Percentiles rank a stretch among this genome's conserved stretches.
Evolutionary conservation across 177 flowering plant species (phyloP).

Genomic region (Tripterygium wilfordii): DNA sequence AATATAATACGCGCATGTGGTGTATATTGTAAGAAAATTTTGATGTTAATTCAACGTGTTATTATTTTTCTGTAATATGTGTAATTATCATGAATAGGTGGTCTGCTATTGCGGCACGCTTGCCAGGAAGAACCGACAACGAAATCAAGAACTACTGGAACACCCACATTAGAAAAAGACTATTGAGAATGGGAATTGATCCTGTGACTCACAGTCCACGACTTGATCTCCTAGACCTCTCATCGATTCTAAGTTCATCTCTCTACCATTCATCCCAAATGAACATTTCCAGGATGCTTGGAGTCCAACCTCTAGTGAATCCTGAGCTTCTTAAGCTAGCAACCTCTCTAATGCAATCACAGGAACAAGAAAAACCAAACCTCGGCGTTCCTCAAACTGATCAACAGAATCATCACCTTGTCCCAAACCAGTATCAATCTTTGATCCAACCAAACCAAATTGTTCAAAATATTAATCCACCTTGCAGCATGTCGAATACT

Average conservation of each 20-base stretch:
- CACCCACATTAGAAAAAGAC: constrained; percentile 61
- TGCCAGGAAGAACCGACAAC: constrained; percentile 69
- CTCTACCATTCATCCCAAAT: constrained; percentile 29
- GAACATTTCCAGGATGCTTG: constrained; percentile 36
- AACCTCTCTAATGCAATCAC: constrained; percentile 27
- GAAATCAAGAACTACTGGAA: constrained; percentile 77
- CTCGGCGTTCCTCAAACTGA: constrained; percentile 13
- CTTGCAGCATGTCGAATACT: too few relatives aligned
- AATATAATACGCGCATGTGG: too few relatives aligned
- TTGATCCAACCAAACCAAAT: constrained; percentile 6
- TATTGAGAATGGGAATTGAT: constrained; percentile 62
- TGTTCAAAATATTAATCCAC: too few relatives aligned
- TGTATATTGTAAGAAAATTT: too few relatives aligned
- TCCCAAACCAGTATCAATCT: constrained; percentile 9
- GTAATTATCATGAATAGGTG: constrained; percentile 35
- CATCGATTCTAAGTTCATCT: constrained; percentile 38
- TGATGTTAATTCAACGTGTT: too few relatives aligned
- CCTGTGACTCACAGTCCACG: constrained; percentile 59
- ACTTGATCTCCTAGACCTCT: constrained; percentile 53
- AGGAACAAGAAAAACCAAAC: constrained; percentile 13
- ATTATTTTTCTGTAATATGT: too few relatives aligned
- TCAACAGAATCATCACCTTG: constrained; percentile 9
- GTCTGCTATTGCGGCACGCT: constrained; percentile 68
- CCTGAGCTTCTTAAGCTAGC: constrained; percentile 46
- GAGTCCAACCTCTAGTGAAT: constrained; percentile 31